phyloP scores from a whole-genome alignment of 345 rosid species.

The Eucalyptus tenuipes region DNA sequence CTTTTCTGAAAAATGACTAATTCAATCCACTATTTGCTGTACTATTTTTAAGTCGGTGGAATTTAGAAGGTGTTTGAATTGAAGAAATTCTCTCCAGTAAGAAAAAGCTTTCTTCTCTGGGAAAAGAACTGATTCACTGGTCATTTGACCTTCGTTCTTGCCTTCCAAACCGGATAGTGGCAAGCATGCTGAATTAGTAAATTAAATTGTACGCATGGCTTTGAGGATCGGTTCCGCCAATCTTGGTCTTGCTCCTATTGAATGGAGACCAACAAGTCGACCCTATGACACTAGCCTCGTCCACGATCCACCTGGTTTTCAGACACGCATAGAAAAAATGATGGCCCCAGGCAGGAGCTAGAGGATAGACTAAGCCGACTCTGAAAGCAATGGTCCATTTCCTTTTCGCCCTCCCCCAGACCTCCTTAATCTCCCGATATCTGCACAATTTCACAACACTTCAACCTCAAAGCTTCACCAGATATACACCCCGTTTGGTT shows the following conservation, averaged over 20 bases:
- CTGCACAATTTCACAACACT: constrained; percentile 5
- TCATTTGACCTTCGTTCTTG: not conserved
- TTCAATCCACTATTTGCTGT: not conserved
- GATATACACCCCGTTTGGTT: too few species aligned
- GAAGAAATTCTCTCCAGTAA: not conserved
- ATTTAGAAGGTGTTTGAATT: not conserved
- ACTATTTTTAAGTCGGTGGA: not conserved
- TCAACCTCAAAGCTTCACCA: not conserved
- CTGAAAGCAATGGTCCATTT: constrained; percentile 62
- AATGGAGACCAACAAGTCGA: constrained; percentile 79
- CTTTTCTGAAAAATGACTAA: not conserved
- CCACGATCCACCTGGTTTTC: constrained; percentile 63
- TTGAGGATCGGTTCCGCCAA: constrained; percentile 40
- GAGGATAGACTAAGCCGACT: constrained; percentile 65
- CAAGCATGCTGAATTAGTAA: not conserved
- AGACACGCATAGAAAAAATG: constrained; percentile 86
- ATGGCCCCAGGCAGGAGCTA: constrained; percentile 65
- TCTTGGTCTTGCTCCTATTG: constrained; percentile 42
- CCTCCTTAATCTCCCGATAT: constrained; percentile 69
- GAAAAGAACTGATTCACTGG: not conserved
- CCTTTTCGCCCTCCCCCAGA: constrained; percentile 51
- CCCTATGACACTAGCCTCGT: constrained; percentile 55
- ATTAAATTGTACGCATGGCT: not conserved
- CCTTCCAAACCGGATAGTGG: not conserved
- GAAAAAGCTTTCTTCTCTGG: not conserved